phyloP scores from a whole-genome alignment of 495 filamentous ascomycete species.

The Physcia stellaris region DNA sequence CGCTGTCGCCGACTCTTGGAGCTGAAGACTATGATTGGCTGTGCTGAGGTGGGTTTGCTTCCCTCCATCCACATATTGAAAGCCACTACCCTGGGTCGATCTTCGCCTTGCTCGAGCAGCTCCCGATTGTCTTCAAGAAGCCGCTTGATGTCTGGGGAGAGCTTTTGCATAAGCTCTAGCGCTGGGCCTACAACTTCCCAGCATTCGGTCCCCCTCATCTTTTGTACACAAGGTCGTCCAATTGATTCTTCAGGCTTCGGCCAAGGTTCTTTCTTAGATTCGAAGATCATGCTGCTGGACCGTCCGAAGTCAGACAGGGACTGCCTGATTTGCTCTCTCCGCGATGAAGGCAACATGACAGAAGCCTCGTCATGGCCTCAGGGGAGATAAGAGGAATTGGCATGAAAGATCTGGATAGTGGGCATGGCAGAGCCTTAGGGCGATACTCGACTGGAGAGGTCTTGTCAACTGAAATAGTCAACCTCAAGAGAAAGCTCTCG shows the following conservation, averaged over 20 bases:
- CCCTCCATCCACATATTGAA: slow-evolving; percentile 2
- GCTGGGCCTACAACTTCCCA: not conserved
- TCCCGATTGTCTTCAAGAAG: not conserved
- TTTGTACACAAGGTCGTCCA: not conserved
- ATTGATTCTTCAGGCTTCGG: slow-evolving; percentile 1
- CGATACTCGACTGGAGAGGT: too few relatives aligned
- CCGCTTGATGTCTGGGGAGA: not conserved
- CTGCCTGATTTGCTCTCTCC: too few relatives aligned
- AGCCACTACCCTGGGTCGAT: not conserved
- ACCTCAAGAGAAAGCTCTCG: too few relatives aligned
- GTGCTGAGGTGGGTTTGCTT: too few relatives aligned
- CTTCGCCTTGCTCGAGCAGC: not conserved
- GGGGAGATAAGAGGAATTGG: too few relatives aligned
- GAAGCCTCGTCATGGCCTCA: too few relatives aligned
- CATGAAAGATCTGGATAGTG: too few relatives aligned
- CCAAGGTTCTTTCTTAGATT: not conserved
- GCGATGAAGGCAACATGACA: too few relatives aligned
- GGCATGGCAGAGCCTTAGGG: too few relatives aligned
- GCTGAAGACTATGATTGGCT: slow-evolving; percentile 1
- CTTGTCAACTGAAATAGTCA: too few relatives aligned
- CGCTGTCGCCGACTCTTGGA: slow-evolving; percentile 1
- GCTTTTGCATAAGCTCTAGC: not conserved
- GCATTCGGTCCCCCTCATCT: not conserved
- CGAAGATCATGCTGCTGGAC: too few relatives aligned
- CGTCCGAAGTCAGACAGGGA: too few relatives aligned